phyloP scores from a whole-genome alignment of 331 rosid genomes.

The Cydonia oblonga region DNA sequence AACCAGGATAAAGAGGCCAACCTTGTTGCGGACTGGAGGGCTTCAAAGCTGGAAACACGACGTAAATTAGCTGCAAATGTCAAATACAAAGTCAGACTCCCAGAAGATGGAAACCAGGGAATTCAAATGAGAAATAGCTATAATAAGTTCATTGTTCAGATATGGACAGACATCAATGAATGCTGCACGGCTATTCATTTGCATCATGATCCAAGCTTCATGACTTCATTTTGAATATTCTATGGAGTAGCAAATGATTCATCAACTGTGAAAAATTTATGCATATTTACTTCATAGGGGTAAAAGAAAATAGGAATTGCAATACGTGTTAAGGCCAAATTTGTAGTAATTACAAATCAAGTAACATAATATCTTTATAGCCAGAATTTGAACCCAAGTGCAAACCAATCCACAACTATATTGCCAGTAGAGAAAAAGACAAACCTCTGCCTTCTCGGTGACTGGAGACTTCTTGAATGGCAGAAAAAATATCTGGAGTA shows the following conservation, averaged over 20 bases:
- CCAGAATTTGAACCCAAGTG: background rate
- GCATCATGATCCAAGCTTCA: background rate
- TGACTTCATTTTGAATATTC: background rate
- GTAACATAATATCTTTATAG: background rate
- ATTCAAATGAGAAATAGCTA: background rate
- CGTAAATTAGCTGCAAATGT: constrained; percentile 61
- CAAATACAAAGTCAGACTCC: background rate
- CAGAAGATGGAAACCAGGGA: background rate
- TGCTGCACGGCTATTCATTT: background rate
- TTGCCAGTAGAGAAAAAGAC: constrained; percentile 6
- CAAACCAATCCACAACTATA: background rate
- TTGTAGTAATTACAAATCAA: background rate
- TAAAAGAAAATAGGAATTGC: background rate
- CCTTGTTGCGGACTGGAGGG: constrained; percentile 78
- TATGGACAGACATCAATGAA: background rate
- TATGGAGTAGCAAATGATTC: background rate
- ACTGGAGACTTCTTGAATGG: constrained; percentile 53
- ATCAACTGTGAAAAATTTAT: background rate
- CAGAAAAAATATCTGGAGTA: constrained; percentile 58
- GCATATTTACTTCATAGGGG: background rate
- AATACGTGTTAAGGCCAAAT: background rate
- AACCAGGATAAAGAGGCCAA: constrained; percentile 14
- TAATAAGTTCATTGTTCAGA: background rate
- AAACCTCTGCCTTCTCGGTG: constrained; percentile 79
- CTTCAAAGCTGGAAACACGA: constrained; percentile 72